Conservation (phyloP, 2,329 filamentous ascomycete species). For the Neofusicoccum laricinum region DNA sequence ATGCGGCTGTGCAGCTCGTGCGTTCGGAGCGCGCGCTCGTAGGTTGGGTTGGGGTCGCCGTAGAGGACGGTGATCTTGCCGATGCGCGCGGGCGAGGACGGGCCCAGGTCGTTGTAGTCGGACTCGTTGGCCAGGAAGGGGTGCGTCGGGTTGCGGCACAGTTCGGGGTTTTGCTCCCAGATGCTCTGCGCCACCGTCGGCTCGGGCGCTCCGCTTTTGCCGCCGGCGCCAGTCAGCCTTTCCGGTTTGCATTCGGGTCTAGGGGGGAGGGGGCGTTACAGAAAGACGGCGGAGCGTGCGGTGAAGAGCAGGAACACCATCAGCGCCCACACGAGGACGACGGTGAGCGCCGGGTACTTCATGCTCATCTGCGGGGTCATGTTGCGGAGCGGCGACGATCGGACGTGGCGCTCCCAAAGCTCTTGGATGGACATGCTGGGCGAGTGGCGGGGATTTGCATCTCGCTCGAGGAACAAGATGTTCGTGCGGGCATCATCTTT, state of each 20-base stretch:
- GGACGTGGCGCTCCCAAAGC: neutral
- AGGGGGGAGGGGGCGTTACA: neutral
- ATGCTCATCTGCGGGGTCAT: neutral
- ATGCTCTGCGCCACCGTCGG: neutral
- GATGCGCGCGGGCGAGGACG: neutral
- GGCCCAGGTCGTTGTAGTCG: slow-evolving; percentile 3
- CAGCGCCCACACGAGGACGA: neutral
- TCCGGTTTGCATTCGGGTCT: no score
- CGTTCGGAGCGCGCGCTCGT: slow-evolving; percentile 33
- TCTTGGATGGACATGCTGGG: neutral
- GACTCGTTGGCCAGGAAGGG: neutral
- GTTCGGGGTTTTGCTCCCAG: neutral
- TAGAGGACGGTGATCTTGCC: slow-evolving; percentile 18
- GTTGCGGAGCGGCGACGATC: neutral
- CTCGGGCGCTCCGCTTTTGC: neutral
- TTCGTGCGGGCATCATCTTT: neutral
- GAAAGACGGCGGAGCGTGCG: no score
- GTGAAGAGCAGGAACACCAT: neutral
- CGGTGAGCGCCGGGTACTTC: neutral
- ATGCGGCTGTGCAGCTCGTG: slow-evolving; percentile 33
- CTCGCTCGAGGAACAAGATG: neutral
- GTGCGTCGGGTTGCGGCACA: neutral
- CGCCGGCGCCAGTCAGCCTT: neutral
- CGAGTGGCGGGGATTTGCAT: neutral
- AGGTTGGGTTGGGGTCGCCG: slow-evolving; percentile 21